Evolutionary conservation across 2,329 filamentous ascomycete species (phyloP), one percentile per base, ranked within the genome.

Genomic region (Bretziella fagacearum): DNA sequence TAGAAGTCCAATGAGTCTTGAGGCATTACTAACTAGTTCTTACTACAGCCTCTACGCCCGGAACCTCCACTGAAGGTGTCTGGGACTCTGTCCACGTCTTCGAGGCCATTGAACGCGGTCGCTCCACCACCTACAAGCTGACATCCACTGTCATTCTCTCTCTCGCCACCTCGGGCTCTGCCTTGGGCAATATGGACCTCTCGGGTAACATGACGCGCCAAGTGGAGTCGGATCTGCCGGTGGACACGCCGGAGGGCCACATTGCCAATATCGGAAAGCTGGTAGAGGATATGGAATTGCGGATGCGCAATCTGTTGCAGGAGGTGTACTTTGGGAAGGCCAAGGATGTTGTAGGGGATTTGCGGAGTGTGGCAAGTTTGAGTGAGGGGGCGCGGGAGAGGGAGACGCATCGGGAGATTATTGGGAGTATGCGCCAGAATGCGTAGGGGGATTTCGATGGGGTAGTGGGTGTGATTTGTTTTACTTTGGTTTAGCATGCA

Each of bases 21-120:
- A 3, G 5, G 20, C 32, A 23, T 18, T 47, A 36, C 46, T 46
- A 22, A 35, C 44, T 44, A n/a, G 23, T 45, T 44, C 3, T 11
- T 10, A 13, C 17, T 13, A 51, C 52, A 87, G 81, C 74, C 58
- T 81, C 74, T 55, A 77, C 70, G 48, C 79, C 71, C 52, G 74
- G 71, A 55, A 73, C 68, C 60, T 74, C 72, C 55, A 79, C 74
- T 58, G 74, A 82, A 48, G 87, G 86, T 50, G 80, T 85, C 47
- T 98, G 91, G 91, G 91, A 98, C 66, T 93, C 84, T 54, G 96
- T 98, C 60, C 91, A 98, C 67, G 91, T 98, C 55, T 93, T 98
- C 62, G 91, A 98, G 63, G 86, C 89, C 51, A 85, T 85, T 57
- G 91, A 98, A 62, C 81, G 86, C 54, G 86, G 84, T 54, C 81